Base-by-base conservation (phyloP, 305 asterid genomes). In the Solanum chacoense region DNA sequence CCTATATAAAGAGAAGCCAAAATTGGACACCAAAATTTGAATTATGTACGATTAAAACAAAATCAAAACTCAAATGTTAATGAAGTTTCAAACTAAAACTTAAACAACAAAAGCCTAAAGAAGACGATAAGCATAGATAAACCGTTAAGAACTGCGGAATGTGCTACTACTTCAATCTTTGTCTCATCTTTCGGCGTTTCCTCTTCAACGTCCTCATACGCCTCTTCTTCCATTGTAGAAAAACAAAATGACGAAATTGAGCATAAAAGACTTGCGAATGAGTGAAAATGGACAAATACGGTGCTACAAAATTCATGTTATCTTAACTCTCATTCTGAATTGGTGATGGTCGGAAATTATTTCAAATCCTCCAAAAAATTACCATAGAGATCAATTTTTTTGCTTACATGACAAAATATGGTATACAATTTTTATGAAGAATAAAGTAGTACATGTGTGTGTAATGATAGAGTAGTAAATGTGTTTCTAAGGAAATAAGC, bases 101-200 rank as follows among this genome's bases (percentile, higher is more conserved):
- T 38, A 12, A 78, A 20, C 14, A 78, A 1, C 35, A 79, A 8
- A 16, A 38, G 8, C 10, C 63, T 78, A 78, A 37, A 24, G 34
- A 37, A 20, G 22, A 37, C 9, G 65, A 55, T 12, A 28, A 74
- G 6, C 40, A 74, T 18, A 73, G 40, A 73, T 55, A 16, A 9
- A 31, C 38, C 11, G 40, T 11, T 1, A 10, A 55, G 31, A 8
- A 36, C 11, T 22, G 73, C 20, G 2, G 6, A 31, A 42, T 26
- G 31, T 32, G 16, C 7, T 40, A 22, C 91, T 92, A 93, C 94
- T 94, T 94, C 59, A 95, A 94, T 93, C 96, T 84, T 93, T 93
- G 96, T 65, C 94, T 93, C 95, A 93, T 94, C 95, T 94, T 94
- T 93, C 94, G 93, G 92, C 94, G 96, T 95, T 94, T 94, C 92